Conservation (phyloP, 2,329 filamentous ascomycete species). For the Penicillium sp. region DNA sequence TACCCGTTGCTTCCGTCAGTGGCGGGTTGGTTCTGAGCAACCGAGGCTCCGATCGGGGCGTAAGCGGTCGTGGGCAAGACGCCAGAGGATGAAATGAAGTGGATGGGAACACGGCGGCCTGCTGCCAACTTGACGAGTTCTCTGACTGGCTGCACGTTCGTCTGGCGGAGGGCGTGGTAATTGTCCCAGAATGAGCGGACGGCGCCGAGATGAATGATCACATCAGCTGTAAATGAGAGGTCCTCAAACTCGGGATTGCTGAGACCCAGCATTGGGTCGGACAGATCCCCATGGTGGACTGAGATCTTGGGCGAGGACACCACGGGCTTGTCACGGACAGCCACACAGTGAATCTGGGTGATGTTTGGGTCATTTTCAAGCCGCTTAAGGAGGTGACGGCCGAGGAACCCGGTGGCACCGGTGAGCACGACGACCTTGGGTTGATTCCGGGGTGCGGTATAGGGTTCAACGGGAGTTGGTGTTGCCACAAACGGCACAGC, state of each 20-base stretch:
- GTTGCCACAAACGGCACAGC: neutral
- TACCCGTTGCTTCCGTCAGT: constrained; percentile 39
- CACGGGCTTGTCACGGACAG: constrained; percentile 25
- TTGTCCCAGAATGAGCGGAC: constrained; percentile 32
- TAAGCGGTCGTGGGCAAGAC: constrained; percentile 27
- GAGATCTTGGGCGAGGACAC: constrained; percentile 34
- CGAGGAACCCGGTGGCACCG: constrained; percentile 43
- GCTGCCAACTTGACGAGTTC: constrained; percentile 23
- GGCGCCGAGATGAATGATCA: constrained; percentile 58
- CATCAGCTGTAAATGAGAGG: constrained; percentile 38
- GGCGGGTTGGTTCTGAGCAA: constrained; percentile 12
- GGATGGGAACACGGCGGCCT: constrained; percentile 28
- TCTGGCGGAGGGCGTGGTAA: constrained; percentile 27
- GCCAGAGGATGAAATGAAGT: constrained; percentile 33
- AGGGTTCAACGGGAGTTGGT: neutral
- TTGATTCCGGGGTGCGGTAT: neutral
- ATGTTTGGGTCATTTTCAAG: constrained; percentile 39
- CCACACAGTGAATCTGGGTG: constrained; percentile 47
- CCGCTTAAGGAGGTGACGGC: constrained; percentile 37
- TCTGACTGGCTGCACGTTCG: constrained; percentile 30
- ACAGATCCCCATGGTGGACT: constrained; percentile 42
- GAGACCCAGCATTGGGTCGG: constrained; percentile 41
- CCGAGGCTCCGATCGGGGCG: constrained; percentile 11
- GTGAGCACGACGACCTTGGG: constrained; percentile 25
- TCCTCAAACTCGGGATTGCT: constrained; percentile 26